Conservation (phyloP, 176 grass and related monocot species). For the Aegilops longissima region DNA sequence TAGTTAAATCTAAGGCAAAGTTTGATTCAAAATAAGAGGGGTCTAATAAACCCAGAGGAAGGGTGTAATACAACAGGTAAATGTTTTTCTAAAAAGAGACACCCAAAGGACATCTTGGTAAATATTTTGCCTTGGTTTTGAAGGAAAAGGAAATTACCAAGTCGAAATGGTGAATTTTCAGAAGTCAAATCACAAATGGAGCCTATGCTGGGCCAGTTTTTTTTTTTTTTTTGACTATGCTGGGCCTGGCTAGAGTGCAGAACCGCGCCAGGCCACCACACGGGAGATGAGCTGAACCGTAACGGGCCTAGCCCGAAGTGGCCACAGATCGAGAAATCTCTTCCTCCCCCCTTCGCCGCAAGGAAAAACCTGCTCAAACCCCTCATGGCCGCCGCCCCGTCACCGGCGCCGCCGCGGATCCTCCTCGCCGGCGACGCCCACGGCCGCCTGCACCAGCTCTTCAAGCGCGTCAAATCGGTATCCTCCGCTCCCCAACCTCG, state of each 20-base stretch:
- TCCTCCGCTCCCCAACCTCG: not conserved
- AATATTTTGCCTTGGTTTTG: not conserved
- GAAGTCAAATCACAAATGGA: too few species aligned
- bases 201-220: not conserved
- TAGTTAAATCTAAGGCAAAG: too few species aligned
- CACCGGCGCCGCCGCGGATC: constrained; percentile 57
- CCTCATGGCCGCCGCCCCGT: constrained; percentile 46
- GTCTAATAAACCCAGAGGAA: too few species aligned
- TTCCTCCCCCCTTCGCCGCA: not conserved
- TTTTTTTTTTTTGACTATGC: too few species aligned
- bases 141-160: not conserved
- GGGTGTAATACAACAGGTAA: too few species aligned
- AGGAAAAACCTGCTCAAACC: constrained; percentile 12
- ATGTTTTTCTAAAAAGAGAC: too few species aligned
- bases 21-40: too few species aligned
- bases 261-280: not conserved
- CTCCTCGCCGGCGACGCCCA: constrained; percentile 78
- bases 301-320: not conserved
- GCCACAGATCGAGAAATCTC: constrained; percentile 6
- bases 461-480: constrained; percentile 84
- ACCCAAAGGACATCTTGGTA: too few species aligned
- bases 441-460: constrained; percentile 78
- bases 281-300: not conserved
- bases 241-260: not conserved
- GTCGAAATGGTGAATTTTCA: not conserved